phyloP scores from a whole-genome alignment of 805 yeast species.

The Clavispora vitiphila region DNA sequence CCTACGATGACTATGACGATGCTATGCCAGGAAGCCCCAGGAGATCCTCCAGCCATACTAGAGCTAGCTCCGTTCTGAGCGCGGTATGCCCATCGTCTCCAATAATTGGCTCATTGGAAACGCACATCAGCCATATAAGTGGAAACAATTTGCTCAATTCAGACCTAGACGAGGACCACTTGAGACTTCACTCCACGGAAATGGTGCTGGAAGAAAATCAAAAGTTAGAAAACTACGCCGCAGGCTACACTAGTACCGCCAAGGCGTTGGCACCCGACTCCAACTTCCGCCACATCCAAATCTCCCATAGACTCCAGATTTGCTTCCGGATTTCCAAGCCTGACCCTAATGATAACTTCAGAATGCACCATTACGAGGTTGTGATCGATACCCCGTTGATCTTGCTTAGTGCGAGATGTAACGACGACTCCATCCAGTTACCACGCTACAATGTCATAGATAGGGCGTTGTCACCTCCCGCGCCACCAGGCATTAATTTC shows the following conservation, averaged over 20 bases:
- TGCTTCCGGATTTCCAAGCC: conserved; percentile 64
- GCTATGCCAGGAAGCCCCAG: neutral
- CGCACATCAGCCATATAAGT: conserved; percentile 27
- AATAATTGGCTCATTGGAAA: conserved; percentile 35
- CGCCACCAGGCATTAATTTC: conserved; percentile 22
- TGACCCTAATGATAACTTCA: conserved; percentile 40
- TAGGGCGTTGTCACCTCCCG: conserved; percentile 8
- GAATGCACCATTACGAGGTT: conserved; percentile 72
- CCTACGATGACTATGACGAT: neutral
- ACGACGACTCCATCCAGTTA: conserved; percentile 35
- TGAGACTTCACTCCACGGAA: conserved; percentile 28
- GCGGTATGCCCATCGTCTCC: conserved; percentile 23
- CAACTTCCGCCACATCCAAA: conserved; percentile 56
- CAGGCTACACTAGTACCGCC: conserved; percentile 30
- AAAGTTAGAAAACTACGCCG: conserved; percentile 25
- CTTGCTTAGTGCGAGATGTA: conserved; percentile 38
- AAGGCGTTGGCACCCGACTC: conserved; percentile 57
- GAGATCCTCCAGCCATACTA: neutral
- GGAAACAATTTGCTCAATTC: conserved; percentile 4
- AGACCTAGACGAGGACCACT: conserved; percentile 14
- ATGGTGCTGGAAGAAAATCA: conserved; percentile 25
- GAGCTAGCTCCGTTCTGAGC: neutral
- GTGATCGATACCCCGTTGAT: conserved; percentile 73
- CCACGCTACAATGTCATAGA: conserved; percentile 35
- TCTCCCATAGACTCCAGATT: conserved; percentile 65